Conservation (phyloP, 1,139 yeast genomes). For the Candida sp. region DNA sequence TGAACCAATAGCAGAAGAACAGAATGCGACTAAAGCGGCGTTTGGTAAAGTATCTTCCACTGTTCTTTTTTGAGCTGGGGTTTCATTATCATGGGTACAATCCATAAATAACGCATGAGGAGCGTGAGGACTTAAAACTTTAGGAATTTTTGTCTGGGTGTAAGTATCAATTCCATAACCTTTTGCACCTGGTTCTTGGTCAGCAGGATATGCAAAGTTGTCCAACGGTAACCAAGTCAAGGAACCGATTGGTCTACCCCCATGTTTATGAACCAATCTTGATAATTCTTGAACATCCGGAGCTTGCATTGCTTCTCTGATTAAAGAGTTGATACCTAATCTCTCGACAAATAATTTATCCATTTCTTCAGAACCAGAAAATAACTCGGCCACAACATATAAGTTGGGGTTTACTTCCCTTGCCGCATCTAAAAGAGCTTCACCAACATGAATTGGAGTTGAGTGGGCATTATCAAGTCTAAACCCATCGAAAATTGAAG, state of each 20-base stretch:
- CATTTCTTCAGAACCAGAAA: slow-evolving; percentile 88
- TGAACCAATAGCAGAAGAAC: slow-evolving; percentile 93
- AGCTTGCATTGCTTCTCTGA: slow-evolving; percentile 98
- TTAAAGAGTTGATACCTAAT: slow-evolving; percentile 81
- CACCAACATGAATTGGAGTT: slow-evolving; percentile 95
- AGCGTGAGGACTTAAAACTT: slow-evolving; percentile 57
- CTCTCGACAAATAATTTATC: slow-evolving; percentile 90
- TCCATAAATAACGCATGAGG: slow-evolving; percentile 98
- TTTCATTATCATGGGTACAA: slow-evolving; percentile 95
- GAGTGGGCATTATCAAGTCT: slow-evolving; percentile 96
- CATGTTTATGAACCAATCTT: slow-evolving; percentile 83
- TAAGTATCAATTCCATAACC: slow-evolving; percentile 35
- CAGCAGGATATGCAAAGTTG: slow-evolving; percentile 64
- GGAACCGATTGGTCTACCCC: slow-evolving; percentile 95
- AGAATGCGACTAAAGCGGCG: slow-evolving; percentile 91
- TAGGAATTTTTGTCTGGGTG: slow-evolving; percentile 62
- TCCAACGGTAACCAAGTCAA: slow-evolving; percentile 74
- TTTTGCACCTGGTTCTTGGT: slow-evolving; percentile 27
- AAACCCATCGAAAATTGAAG: slow-evolving; percentile 81
- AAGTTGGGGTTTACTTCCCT: slow-evolving; percentile 79
- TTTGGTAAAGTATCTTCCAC: slow-evolving; percentile 93
- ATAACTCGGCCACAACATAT: slow-evolving; percentile 92
- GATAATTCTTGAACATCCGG: slow-evolving; percentile 87
- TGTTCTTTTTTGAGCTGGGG: slow-evolving; percentile 84
- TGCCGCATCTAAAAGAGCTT: slow-evolving; percentile 82